phyloP scores from a whole-genome alignment of 1,284 basidiomycete species.

The Ganoderma sinense region DNA sequence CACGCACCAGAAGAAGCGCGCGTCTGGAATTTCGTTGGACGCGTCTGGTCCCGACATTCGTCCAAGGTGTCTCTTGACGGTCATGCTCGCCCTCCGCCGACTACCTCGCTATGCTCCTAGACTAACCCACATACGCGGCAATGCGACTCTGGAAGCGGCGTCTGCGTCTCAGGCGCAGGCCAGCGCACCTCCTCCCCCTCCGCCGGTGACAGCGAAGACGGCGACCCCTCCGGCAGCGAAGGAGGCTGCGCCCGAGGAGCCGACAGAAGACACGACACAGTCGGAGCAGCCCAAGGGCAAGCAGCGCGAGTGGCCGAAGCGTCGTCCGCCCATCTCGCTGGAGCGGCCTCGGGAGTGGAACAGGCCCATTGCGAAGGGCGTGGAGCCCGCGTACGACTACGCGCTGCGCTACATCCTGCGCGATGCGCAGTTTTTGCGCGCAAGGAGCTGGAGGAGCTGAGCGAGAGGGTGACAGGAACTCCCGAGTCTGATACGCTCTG shows the following conservation, averaged over 20 bases:
- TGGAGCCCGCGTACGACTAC: slow-evolving; percentile 85
- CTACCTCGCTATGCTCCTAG: slow-evolving; percentile 33
- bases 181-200: slow-evolving; percentile 28
- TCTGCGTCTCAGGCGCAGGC: slow-evolving; percentile 24
- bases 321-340: slow-evolving; percentile 57
- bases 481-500: too few species aligned
- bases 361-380: slow-evolving; percentile 69
- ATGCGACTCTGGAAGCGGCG: slow-evolving; percentile 37
- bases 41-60: slow-evolving; percentile 10
- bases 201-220: slow-evolving; percentile 28
- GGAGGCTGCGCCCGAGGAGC: slow-evolving; percentile 11
- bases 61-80: slow-evolving; percentile 12
- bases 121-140: slow-evolving; percentile 36
- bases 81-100: slow-evolving; percentile 40
- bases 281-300: slow-evolving; percentile 18
- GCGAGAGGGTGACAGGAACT: slow-evolving; percentile 32
- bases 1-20: slow-evolving; percentile 12
- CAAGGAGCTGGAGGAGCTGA: slow-evolving; percentile 53
- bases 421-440: slow-evolving; percentile 54
- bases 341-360: slow-evolving; percentile 68
- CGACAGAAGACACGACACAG: slow-evolving; percentile 1
- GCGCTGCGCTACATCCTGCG: slow-evolving; percentile 72
- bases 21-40: slow-evolving; percentile 24
- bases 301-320: slow-evolving; percentile 33
- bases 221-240: slow-evolving; percentile 14